These are phyloP conservation scores for Tephrocybe rancida DNA, from an alignment of 768 basidiomycete species.

Conservation along the genomic window DNA sequence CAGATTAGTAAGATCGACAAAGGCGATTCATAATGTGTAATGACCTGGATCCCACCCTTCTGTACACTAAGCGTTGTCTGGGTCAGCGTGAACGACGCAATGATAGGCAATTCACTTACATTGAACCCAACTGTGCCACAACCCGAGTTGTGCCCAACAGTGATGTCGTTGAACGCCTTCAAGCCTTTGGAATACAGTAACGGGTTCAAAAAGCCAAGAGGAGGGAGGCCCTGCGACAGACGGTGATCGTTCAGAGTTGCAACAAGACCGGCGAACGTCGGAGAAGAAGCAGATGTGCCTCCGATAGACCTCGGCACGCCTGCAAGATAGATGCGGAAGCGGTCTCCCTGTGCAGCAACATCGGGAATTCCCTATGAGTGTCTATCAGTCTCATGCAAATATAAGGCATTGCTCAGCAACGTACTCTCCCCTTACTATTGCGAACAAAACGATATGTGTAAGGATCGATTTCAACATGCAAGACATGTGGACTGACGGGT, in stretches of 20 bases:
- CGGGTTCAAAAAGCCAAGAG: constrained; percentile 71
- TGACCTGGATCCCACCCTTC: constrained; percentile 63
- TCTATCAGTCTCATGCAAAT: too few relatives aligned
- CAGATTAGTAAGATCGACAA: not conserved
- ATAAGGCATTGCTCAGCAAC: constrained; percentile 18
- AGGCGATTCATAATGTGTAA: constrained; percentile 9
- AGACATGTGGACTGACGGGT: constrained; percentile 53
- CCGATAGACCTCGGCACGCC: constrained; percentile 41
- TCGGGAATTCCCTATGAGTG: constrained; percentile 70
- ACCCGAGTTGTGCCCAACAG: constrained; percentile 53
- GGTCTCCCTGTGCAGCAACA: constrained; percentile 58
- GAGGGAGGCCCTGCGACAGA: constrained; percentile 35
- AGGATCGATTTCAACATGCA: not conserved
- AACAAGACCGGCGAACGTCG: constrained; percentile 65
- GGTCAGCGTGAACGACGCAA: too few relatives aligned
- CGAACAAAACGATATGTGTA: not conserved
- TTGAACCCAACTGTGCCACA: constrained; percentile 72
- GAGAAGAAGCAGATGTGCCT: constrained; percentile 69
- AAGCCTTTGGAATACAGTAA: constrained; percentile 48
- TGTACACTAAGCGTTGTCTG: constrained; percentile 43
- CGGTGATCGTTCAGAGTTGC: constrained; percentile 69
- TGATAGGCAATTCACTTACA: constrained; percentile 34
- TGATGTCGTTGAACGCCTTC: constrained; percentile 59
- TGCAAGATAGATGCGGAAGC: constrained; percentile 48
- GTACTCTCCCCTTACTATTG: constrained; percentile 50